Evolutionary conservation across 108 stramenopile species (phyloP).

Genomic region (Nitzschia sp.): DNA sequence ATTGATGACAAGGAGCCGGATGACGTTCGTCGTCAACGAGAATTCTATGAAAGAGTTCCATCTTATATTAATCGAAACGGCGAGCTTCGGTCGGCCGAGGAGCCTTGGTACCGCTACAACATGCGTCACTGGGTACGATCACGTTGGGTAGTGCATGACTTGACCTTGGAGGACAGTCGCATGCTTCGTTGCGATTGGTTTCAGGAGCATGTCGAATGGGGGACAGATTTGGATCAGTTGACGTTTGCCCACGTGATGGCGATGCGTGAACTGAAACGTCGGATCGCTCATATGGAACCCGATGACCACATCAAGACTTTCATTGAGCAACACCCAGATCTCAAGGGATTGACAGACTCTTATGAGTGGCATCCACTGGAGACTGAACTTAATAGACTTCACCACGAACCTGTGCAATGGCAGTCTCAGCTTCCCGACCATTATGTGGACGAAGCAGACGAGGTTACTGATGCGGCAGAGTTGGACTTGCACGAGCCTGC

Average conservation of each 20-base stretch:
- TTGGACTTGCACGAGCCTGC: background rate
- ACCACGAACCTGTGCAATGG: conserved; percentile 32
- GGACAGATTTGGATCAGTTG: conserved; percentile 61
- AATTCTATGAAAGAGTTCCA: conserved; percentile 65
- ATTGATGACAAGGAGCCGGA: conserved; percentile 34
- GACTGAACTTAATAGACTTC: conserved; percentile 40
- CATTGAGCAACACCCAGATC: conserved; percentile 31
- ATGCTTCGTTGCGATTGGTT: conserved; percentile 84
- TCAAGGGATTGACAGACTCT: conserved; percentile 49
- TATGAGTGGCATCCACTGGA: conserved; percentile 75
- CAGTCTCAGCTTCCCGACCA: conserved; percentile 25
- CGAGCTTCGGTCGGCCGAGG: conserved; percentile 45
- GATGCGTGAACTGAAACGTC: conserved; percentile 58
- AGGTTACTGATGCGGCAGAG: conserved; percentile 1
- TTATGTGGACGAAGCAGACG: conserved; percentile 10
- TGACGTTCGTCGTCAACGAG: conserved; percentile 50
- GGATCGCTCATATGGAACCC: conserved; percentile 43
- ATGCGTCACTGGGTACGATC: conserved; percentile 73
- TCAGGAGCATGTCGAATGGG: conserved; percentile 72
- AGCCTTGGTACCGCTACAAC: conserved; percentile 51
- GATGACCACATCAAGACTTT: conserved; percentile 43
- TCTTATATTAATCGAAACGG: conserved; percentile 52
- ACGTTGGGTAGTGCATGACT: conserved; percentile 74
- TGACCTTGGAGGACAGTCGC: conserved; percentile 60
- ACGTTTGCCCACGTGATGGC: conserved; percentile 81